A percentile compares a stretch with the other conserved stretches of the same genome.
Conservation (phyloP, 2,329 filamentous ascomycete species). For the Fusarium dimerum region DNA sequence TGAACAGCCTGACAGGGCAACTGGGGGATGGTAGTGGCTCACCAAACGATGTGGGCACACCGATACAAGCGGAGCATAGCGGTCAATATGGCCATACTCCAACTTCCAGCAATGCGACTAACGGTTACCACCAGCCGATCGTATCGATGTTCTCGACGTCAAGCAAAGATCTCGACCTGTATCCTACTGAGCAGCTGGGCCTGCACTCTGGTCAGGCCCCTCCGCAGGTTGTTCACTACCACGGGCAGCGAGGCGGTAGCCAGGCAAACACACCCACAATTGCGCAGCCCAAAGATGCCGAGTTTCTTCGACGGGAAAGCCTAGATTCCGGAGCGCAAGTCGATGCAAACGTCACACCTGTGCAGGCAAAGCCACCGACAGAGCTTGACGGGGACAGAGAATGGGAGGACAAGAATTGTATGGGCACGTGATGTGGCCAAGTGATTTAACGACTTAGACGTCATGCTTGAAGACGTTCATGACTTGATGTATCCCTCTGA, state of each 20-base stretch:
- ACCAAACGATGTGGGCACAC: constrained; percentile 60
- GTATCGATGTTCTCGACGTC: constrained; percentile 71
- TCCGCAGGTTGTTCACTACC: constrained; percentile 67
- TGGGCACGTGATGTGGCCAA: constrained; percentile 28
- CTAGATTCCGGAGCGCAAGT: constrained; percentile 45
- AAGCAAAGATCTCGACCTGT: constrained; percentile 68
- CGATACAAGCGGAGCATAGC: constrained; percentile 60
- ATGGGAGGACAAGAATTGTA: constrained; percentile 22
- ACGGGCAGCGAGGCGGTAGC: constrained; percentile 67
- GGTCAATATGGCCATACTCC: constrained; percentile 49
- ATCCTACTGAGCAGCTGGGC: constrained; percentile 65
- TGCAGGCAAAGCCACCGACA: constrained; percentile 35
- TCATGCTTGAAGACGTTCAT: constrained; percentile 28
- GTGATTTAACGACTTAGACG: constrained; percentile 25
- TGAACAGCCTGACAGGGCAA: constrained; percentile 70
- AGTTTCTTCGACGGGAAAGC: constrained; percentile 48
- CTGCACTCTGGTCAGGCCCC: constrained; percentile 63
- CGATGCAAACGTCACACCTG: constrained; percentile 39
- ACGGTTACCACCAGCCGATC: constrained; percentile 69
- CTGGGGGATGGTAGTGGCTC: constrained; percentile 52
- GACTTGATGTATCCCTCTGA: constrained; percentile 27
- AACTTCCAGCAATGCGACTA: constrained; percentile 47
- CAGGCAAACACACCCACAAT: constrained; percentile 66
- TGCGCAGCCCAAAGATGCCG: constrained; percentile 51
- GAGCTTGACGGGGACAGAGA: constrained; percentile 17